These are phyloP conservation scores for Wickerhamomyces pijperi DNA, from an alignment of 805 yeast genomes.

Conservation along the genomic window DNA sequence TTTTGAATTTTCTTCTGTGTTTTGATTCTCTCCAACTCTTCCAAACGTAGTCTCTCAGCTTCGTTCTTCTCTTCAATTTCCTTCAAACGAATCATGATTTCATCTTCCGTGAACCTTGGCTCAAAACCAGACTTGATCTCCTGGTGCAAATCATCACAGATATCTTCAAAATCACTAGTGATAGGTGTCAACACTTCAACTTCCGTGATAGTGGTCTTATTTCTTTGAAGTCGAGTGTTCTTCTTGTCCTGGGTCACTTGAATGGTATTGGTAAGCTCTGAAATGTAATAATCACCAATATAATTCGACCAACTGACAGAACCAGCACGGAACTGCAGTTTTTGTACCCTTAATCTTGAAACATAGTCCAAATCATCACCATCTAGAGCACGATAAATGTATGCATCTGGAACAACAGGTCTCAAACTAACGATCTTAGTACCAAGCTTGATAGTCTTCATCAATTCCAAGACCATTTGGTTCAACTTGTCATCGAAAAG, in stretches of 20 bases:
- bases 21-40: too few relatives aligned
- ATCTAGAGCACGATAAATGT: conserved; percentile 42
- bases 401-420: conserved; percentile 66
- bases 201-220: conserved; percentile 2
- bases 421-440: conserved; percentile 71
- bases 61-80: too few relatives aligned
- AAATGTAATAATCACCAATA: conserved; percentile 67
- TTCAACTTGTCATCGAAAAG: conserved; percentile 75
- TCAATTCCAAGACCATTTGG: conserved; percentile 50
- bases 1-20: too few relatives aligned
- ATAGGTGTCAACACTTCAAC: too few relatives aligned
- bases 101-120: too few relatives aligned
- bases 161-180: too few relatives aligned
- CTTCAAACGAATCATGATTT: too few relatives aligned
- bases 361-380: conserved; percentile 32
- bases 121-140: too few relatives aligned
- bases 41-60: too few relatives aligned
- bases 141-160: too few relatives aligned
- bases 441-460: conserved; percentile 58
- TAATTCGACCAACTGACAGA: conserved; percentile 84
- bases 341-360: conserved; percentile 53
- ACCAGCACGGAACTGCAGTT: conserved; percentile 50
- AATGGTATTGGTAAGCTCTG: conserved; percentile 23
- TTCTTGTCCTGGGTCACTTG: conserved; percentile 1
- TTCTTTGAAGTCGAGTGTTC: conserved; percentile 15